These are phyloP conservation scores for Capronia epimyces DNA, from an alignment of 2,329 filamentous ascomycete species.

Conservation along the genomic window DNA sequence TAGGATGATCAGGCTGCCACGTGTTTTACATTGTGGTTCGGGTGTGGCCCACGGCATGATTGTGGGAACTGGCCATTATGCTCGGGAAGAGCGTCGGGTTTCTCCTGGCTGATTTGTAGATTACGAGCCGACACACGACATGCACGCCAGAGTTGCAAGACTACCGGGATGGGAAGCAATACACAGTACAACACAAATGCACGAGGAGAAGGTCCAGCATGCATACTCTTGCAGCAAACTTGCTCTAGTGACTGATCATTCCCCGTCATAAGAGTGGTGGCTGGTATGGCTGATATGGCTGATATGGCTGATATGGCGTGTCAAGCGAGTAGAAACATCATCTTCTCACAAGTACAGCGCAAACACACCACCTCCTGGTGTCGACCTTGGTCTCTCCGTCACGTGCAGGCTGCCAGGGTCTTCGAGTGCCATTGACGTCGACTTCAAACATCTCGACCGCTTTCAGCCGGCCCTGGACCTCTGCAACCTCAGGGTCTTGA, in stretches of 20 bases:
- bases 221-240: too few relatives aligned
- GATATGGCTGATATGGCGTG: not conserved
- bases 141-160: not conserved
- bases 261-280: too few relatives aligned
- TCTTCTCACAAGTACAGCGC: constrained; percentile 39
- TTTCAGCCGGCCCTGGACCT: constrained; percentile 23
- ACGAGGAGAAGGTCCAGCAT: not conserved
- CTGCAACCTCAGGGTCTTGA: constrained; percentile 16
- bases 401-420: constrained; percentile 43
- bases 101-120: not conserved
- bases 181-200: not conserved
- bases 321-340: not conserved
- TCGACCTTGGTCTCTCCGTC: constrained; percentile 43
- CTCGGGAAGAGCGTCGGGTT: not conserved
- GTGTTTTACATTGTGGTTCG: not conserved
- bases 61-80: not conserved
- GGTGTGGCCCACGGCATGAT: too few relatives aligned
- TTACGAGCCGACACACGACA: not conserved
- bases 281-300: not conserved
- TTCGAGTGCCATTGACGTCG: constrained; percentile 39
- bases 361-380: constrained; percentile 53
- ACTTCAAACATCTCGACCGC: constrained; percentile 26
- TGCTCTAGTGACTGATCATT: too few relatives aligned
- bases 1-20: not conserved
- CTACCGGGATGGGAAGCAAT: not conserved